These are phyloP conservation scores for Morella rubra DNA, from an alignment of 306 rosid species.

Conservation along the genomic window DNA sequence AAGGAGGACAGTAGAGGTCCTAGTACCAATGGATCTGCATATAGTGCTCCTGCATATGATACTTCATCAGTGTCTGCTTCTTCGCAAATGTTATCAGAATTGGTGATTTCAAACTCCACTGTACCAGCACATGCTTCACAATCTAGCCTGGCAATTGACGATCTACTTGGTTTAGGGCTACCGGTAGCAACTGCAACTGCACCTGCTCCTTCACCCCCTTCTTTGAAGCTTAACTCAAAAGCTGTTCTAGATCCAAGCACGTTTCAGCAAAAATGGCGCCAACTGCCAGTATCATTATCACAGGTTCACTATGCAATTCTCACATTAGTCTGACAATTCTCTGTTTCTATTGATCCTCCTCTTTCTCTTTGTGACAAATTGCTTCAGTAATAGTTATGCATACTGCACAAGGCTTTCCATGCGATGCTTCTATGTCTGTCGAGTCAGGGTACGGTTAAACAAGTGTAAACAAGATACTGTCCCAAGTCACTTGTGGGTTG, in stretches of 20 bases:
- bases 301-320: conserved; percentile 58
- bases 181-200: conserved; percentile 49
- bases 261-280: conserved; percentile 99
- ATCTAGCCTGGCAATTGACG: conserved; percentile 74
- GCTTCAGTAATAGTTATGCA: neutral
- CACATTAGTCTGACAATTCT: conserved; percentile 19
- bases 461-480: neutral
- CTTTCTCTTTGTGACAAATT: neutral
- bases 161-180: conserved; percentile 81
- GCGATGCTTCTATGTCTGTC: too few species aligned
- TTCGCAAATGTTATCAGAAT: conserved; percentile 58
- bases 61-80: conserved; percentile 50
- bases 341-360: conserved; percentile 14
- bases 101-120: conserved; percentile 42
- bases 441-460: too few species aligned
- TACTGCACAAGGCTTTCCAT: neutral
- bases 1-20: conserved; percentile 76
- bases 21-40: conserved; percentile 65
- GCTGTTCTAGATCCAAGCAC: conserved; percentile 80
- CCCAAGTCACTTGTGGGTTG: neutral
- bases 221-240: conserved; percentile 77
- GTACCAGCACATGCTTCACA: conserved; percentile 45
- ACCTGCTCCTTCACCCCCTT: conserved; percentile 64
- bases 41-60: conserved; percentile 77
- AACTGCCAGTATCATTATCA: conserved; percentile 74